phyloP scores from a whole-genome alignment of 352 stramenopile genomes.

The Halophytophthora batemanensis region DNA sequence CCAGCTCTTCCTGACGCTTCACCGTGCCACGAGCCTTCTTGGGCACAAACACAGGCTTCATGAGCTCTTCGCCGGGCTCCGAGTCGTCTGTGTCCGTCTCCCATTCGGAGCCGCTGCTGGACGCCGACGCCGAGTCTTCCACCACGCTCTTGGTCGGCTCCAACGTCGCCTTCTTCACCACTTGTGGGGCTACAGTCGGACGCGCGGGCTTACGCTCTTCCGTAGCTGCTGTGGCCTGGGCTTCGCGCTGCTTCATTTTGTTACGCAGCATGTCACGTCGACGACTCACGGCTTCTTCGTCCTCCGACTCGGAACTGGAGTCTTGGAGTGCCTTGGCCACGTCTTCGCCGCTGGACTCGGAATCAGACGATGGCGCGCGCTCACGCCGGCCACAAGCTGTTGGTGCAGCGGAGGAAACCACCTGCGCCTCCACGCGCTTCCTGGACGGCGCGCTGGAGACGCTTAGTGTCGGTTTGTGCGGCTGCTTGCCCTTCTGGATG shows the following conservation, averaged over 20 bases:
- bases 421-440: conserved; percentile 58
- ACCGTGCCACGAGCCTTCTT: conserved; percentile 87
- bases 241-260: conserved; percentile 36
- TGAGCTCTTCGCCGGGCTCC: conserved; percentile 62
- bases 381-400: conserved; percentile 7
- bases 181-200: conserved; percentile 28
- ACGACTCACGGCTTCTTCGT: conserved; percentile 68
- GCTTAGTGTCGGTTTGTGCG: conserved; percentile 15
- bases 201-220: conserved; percentile 12
- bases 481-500: conserved; percentile 16
- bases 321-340: conserved; percentile 59
- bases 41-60: conserved; percentile 92
- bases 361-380: conserved; percentile 10
- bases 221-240: conserved; percentile 4
- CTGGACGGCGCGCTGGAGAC: conserved; percentile 20
- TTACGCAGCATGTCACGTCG: conserved; percentile 57
- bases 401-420: conserved; percentile 30
- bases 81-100: conserved; percentile 83
- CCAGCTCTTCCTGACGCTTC: conserved; percentile 74
- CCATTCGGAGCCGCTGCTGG: conserved; percentile 61
- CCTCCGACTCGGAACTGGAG: conserved; percentile 66
- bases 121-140: conserved; percentile 38
- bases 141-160: conserved; percentile 3
- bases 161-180: conserved; percentile 28
- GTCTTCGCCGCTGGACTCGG: conserved; percentile 24